Base-by-base conservation (phyloP, 2,329 filamentous ascomycete species). In the Fusarium sp. region DNA sequence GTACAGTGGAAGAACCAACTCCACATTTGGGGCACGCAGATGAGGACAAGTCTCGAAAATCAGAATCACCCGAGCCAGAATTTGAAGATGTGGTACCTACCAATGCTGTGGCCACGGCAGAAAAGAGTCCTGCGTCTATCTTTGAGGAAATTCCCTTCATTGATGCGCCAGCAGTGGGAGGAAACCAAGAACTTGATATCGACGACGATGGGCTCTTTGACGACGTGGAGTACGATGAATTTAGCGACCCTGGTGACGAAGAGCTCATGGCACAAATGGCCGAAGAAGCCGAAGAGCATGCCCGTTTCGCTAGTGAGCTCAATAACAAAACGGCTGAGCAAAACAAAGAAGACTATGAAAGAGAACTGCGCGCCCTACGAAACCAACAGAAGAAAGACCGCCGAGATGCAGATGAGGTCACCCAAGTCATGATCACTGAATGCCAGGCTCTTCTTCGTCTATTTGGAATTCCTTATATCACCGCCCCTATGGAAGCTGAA, bases 401-500 rank as follows among this genome's bases (percentile, higher is more conserved):
- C 3, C 90, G 96, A 77, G 96, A 99, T 79, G 95, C 97, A 0
- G 97, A 99, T 77, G 96, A 99, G 81, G 95, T 99, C 8, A 97
- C 95, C 0, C 93, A 97, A 73, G 92, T 95, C 73, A 99, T 99
- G 96, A 91, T 98, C 44, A 90, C 92, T 2, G 97, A 99, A 82
- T 98, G 96, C 72, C 96, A 99, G 79, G 92, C 96, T 49, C 88
- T 99, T 1, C 89, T 99, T 25, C 89, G 91, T 10, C 88, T 98
- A 14, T 99, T 99, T 80, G 96, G 96, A 1, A 89, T 99, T 16
- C 96, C 96, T 0, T 99, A 99, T 79, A 92, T 99, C 75, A 99
- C 95, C 1, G 96, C 96, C 0, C 97, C 97, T 0, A 98, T 98
- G 96, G 96, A 99, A 86, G 96, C 96, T 1, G 96, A 99, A 85